Base-by-base conservation (phyloP, 306 rosid species). In the Echinosophora koreensis region DNA sequence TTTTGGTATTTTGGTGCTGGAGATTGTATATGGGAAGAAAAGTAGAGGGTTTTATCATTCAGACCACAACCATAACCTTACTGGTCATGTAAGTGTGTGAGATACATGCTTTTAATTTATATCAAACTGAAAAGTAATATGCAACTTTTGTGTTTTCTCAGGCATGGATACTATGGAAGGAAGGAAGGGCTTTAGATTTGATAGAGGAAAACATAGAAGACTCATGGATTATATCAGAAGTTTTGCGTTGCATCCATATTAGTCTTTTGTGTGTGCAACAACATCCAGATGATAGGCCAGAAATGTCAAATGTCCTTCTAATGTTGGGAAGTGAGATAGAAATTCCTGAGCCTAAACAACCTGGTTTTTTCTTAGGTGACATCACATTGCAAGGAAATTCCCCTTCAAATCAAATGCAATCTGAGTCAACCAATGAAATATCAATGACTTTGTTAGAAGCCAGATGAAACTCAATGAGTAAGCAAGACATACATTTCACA, bases 21-120 rank as follows among this genome's bases (percentile, higher is more conserved):
- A 86, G 77, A 79, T 86, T 4, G n/a, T 87, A 42, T 55, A 79
- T 3, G 82, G 89, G 41, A 81, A 74, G 74, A 84, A 49, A 84
- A 81, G 39, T 18, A 78, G 54, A 75, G 88, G 84, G 6, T 63
- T 81, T 17, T 74, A 65, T 63, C 60, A 78, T 67, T 38, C 77
- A 54, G 52, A 77, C 41, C 69, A 71, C 14, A 79, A 27, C 5
- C 79, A 13, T n/a, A 86, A 71, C 83, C 82, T 84, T 8, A 66
- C 81, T 18, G 80, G 86, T 66, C 60, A 87, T 46, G 88, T 87
- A 79, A 87, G 84, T 38, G 2, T 18, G 3, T n/a, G n/a, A 67
- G 27, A 39, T 0, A 58, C 9, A 12, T 2, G 4, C 9, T 7
- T 18, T 49, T 30, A n/a, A 4, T 49, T 49, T 14, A 44, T 11